Conservation (phyloP, 1,139 yeast genomes). For the Saccharomyces pastorianus region DNA sequence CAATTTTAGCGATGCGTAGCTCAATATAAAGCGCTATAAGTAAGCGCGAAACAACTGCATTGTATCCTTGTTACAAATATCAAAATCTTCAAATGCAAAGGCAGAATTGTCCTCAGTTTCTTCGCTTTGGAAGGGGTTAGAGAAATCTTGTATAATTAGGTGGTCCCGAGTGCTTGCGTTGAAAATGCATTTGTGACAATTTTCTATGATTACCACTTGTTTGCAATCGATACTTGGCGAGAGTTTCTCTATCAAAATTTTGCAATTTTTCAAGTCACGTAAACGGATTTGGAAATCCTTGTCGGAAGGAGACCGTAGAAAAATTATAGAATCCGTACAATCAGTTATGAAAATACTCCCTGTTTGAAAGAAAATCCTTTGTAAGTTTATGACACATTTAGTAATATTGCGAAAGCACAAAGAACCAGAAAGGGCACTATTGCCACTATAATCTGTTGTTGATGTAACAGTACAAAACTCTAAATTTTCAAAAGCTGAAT, state of each 20-base stretch:
- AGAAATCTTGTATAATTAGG: conserved; percentile 1
- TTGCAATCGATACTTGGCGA: neutral
- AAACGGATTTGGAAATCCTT: conserved; percentile 19
- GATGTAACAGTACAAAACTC: neutral
- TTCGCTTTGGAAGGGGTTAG: neutral
- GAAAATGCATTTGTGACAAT: conserved; percentile 15
- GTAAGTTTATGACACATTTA: conserved; percentile 8
- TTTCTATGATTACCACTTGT: conserved; percentile 21
- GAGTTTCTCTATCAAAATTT: conserved; percentile 8
- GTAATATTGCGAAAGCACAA: conserved; percentile 11
- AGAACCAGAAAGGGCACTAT: conserved; percentile 10
- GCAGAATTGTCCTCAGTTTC: neutral
- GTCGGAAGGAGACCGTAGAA: conserved; percentile 7
- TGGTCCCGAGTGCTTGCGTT: conserved; percentile 7
- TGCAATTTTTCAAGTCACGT: conserved; percentile 15
- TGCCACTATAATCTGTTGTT: neutral
- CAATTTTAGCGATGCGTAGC: neutral
- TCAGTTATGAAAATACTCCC: conserved; percentile 21
- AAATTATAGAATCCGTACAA: conserved; percentile 9
- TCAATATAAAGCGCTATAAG: neutral
- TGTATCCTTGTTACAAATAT: conserved; percentile 5
- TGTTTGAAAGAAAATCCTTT: conserved; percentile 10
- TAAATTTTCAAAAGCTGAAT: neutral
- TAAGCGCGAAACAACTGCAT: neutral
- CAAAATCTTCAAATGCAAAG: neutral